Percentiles rank a stretch among this genome's conserved stretches.
These are phyloP conservation scores for Sclerotinia trifoliorum DNA, from an alignment of 2,329 filamentous ascomycete species.

Conservation along the genomic window DNA sequence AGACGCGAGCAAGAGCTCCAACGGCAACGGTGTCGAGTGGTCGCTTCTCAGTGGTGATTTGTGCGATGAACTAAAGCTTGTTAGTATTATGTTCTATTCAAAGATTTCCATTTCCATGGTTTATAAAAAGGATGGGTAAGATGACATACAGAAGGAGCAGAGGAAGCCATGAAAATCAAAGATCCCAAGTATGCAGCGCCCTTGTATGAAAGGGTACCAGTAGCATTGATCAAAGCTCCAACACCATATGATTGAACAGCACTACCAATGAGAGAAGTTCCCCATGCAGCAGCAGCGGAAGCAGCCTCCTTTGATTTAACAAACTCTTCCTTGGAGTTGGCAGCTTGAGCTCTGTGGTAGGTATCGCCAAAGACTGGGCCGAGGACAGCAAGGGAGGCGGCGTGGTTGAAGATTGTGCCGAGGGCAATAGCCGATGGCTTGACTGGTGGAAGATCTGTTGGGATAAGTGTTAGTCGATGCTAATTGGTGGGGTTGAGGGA, in stretches of 20 bases:
- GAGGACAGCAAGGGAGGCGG: conserved; percentile 82
- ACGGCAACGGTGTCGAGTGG: conserved; percentile 88
- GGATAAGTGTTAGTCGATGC: conserved; percentile 5
- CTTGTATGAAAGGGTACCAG: conserved; percentile 93
- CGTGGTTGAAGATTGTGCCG: conserved; percentile 94
- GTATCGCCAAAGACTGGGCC: conserved; percentile 89
- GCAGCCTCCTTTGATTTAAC: conserved; percentile 88
- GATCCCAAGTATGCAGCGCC: conserved; percentile 90
- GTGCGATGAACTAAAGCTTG: conserved; percentile 68
- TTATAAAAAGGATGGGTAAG: not conserved
- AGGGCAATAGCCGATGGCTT: conserved; percentile 98
- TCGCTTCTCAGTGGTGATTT: conserved; percentile 87
- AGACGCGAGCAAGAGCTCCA: conserved; percentile 75
- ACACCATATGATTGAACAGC: conserved; percentile 88
- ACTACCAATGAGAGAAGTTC: conserved; percentile 84
- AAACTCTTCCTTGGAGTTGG: conserved; percentile 97
- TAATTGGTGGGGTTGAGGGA: not conserved
- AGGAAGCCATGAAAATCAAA: conserved; percentile 87
- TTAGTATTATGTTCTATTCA: conserved; percentile 10
- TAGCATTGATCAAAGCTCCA: conserved; percentile 88
- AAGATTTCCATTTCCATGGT: not conserved
- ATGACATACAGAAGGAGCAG: conserved; percentile 75
- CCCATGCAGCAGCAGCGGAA: conserved; percentile 83
- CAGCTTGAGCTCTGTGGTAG: conserved; percentile 85
- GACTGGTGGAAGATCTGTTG: conserved; percentile 67